phyloP scores from a whole-genome alignment of 1,139 yeast genomes.

The Debaryomycetaceae sp. region DNA sequence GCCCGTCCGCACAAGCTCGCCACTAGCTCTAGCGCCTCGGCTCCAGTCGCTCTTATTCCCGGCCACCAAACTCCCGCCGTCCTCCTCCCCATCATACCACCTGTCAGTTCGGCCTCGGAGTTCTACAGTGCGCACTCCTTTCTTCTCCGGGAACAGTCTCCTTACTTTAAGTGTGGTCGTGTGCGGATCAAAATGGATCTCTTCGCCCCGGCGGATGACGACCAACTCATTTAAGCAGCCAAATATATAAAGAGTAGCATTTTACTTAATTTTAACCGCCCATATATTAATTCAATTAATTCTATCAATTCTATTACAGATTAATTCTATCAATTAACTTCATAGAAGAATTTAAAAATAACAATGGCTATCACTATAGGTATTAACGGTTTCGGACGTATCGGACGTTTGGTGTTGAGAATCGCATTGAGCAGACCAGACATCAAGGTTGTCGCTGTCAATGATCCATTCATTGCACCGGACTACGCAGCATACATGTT shows the following conservation, averaged over 20 bases:
- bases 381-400: constrained; percentile 89
- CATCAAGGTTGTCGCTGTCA: constrained; percentile 76
- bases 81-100: neutral
- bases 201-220: constrained; percentile 13
- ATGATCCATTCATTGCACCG: constrained; percentile 80
- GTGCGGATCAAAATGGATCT: constrained; percentile 11
- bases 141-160: neutral
- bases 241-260: constrained; percentile 5
- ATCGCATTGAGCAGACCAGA: constrained; percentile 68
- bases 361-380: constrained; percentile 54
- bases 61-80: neutral
- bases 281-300: neutral
- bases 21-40: too few relatives aligned
- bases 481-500: constrained; percentile 87
- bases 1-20: too few relatives aligned
- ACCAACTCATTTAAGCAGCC: neutral
- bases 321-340: constrained; percentile 1
- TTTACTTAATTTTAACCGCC: neutral
- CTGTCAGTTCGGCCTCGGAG: constrained; percentile 17
- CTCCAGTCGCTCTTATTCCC: neutral
- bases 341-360: constrained; percentile 4
- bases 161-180: neutral
- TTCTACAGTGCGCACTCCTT: constrained; percentile 13
- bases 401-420: constrained; percentile 83
- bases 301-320: constrained; percentile 1